phyloP scores from a whole-genome alignment of 257 asterid genomes.

The Fraxinus anomala region DNA sequence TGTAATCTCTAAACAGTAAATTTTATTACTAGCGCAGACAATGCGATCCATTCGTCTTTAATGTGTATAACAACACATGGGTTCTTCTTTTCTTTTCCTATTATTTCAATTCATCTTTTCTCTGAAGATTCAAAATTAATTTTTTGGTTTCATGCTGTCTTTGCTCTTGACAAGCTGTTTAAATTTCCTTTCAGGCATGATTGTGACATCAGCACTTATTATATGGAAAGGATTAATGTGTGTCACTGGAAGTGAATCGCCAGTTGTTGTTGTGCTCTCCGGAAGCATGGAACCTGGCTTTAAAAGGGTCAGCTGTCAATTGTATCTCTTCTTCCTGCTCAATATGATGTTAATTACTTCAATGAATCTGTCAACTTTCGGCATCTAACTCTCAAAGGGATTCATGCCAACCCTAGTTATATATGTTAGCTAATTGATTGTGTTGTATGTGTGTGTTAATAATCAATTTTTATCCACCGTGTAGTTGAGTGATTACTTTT shows the following conservation, averaged over 20 bases:
- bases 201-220: conserved; percentile 93
- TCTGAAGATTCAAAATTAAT: neutral
- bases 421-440: conserved; percentile 6
- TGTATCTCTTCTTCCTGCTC: neutral
- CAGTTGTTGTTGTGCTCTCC: conserved; percentile 98
- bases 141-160: neutral
- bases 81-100: neutral
- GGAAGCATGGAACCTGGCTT: conserved; percentile 99
- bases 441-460: neutral
- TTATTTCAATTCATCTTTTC: neutral
- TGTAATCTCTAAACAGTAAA: neutral
- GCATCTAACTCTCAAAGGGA: conserved; percentile 4
- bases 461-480: conserved; percentile 4
- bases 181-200: conserved; percentile 66
- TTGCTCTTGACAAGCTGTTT: conserved; percentile 3
- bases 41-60: neutral
- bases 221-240: conserved; percentile 99
- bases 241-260: conserved; percentile 94
- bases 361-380: conserved; percentile 13
- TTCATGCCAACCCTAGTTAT: neutral
- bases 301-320: conserved; percentile 67
- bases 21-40: neutral
- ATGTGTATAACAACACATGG: neutral
- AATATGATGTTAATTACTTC: conserved; percentile 14
- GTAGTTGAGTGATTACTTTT: neutral